A percentile compares a stretch with the other conserved stretches of the same genome.
phyloP scores from a whole-genome alignment of 768 basidiomycete genomes.

The Lepiota venenata region DNA sequence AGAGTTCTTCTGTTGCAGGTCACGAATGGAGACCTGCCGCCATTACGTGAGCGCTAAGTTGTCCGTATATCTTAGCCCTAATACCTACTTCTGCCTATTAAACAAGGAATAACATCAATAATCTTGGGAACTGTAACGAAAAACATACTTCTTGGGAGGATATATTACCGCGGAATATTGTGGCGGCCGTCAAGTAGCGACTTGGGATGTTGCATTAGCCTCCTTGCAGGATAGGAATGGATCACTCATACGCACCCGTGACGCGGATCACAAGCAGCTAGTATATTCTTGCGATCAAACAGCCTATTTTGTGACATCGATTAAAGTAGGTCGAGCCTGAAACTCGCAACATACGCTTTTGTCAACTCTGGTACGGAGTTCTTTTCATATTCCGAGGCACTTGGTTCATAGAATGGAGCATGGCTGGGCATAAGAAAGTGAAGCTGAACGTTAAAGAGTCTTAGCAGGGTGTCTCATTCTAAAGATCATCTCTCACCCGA shows the following conservation, averaged over 20 bases:
- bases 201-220: constrained; percentile 29
- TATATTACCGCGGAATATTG: constrained; percentile 83
- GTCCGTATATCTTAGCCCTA: constrained; percentile 20
- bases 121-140: constrained; percentile 15
- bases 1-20: constrained; percentile 76
- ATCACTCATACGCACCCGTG: constrained; percentile 50
- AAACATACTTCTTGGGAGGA: constrained; percentile 73
- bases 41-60: constrained; percentile 16
- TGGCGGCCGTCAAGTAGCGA: constrained; percentile 83
- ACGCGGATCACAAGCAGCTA: constrained; percentile 82
- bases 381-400: constrained; percentile 56
- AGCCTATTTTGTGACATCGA: constrained; percentile 39
- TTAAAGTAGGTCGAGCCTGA: neutral
- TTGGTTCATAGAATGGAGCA: constrained; percentile 79
- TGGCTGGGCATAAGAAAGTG: constrained; percentile 98
- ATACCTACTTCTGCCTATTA: constrained; percentile 49
- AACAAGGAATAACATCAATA: constrained; percentile 34
- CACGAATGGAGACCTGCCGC: constrained; percentile 59
- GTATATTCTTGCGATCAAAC: constrained; percentile 76
- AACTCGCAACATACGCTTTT: constrained; percentile 47
- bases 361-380: constrained; percentile 69
- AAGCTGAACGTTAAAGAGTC: constrained; percentile 45
- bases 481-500: constrained; percentile 49
- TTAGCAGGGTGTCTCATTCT: neutral
- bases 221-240: constrained; percentile 7